phyloP scores from a whole-genome alignment of 1,284 basidiomycete genomes.

The Cutaneotrichosporon spelunceum region DNA sequence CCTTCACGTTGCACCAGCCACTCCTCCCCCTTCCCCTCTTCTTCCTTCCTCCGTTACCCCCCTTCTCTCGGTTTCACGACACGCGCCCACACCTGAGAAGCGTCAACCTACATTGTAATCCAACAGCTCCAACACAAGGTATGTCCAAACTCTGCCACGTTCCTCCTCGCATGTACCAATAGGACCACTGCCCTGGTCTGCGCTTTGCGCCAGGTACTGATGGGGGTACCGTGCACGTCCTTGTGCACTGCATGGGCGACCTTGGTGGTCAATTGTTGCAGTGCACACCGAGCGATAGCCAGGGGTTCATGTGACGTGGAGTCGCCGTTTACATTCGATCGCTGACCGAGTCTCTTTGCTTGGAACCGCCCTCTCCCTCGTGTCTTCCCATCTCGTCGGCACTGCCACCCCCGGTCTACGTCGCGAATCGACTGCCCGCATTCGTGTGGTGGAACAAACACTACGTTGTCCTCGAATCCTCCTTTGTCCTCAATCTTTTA shows the following conservation, averaged over 20 bases:
- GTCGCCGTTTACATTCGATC: constrained; percentile 12
- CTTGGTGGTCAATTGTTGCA: not conserved
- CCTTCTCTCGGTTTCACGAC: not conserved
- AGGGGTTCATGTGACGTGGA: constrained; percentile 14
- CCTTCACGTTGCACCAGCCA: not conserved
- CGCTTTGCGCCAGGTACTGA: not conserved
- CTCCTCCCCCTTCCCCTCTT: not conserved
- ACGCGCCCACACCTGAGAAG: not conserved
- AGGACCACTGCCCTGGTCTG: not conserved
- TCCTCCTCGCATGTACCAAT: not conserved
- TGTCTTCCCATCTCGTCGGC: not conserved
- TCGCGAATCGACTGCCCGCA: not conserved
- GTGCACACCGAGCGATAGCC: not conserved
- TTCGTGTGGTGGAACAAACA: not conserved
- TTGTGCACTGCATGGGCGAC: not conserved
- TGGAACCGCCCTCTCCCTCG: not conserved
- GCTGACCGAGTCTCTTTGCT: constrained; percentile 14
- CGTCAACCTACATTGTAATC: not conserved
- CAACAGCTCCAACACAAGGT: not conserved
- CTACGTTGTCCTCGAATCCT: constrained; percentile 1
- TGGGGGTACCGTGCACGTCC: not conserved
- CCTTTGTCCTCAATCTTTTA: not conserved
- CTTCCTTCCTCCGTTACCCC: not conserved
- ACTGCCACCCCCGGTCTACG: too few species aligned
- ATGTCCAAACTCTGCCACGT: not conserved